Percentiles rank a stretch among this genome's conserved stretches.
These are phyloP conservation scores for Cutaneotrichosporon daszewskae DNA, from an alignment of 1,284 basidiomycete genomes.

Conservation along the genomic window DNA sequence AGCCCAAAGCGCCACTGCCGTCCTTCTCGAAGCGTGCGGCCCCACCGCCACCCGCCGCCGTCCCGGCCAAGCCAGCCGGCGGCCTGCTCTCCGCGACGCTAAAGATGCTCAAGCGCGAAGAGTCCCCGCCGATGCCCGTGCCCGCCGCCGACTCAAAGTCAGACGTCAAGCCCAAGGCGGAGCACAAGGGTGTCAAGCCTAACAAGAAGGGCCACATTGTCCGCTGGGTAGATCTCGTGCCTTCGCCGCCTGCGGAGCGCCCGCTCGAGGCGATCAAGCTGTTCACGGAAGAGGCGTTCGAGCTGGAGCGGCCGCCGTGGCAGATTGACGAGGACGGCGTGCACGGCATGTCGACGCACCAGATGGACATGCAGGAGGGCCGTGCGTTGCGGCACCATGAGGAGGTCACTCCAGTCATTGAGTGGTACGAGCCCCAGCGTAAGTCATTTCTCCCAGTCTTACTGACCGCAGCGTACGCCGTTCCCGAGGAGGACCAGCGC, in stretches of 20 bases:
- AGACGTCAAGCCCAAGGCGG: not conserved
- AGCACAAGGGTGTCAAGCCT: conserved; percentile 15
- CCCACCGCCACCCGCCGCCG: not conserved
- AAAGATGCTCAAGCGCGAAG: conserved; percentile 12
- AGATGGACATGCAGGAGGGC: conserved; percentile 35
- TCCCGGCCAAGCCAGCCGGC: not conserved
- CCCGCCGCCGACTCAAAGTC: not conserved
- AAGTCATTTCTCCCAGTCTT: not conserved
- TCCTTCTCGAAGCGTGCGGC: conserved; percentile 21
- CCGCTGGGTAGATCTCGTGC: conserved; percentile 28
- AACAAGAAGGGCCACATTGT: conserved; percentile 34
- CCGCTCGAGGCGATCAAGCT: conserved; percentile 20
- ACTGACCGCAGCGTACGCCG: conserved; percentile 4
- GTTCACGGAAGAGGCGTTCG: conserved; percentile 30
- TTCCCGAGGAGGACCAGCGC: not conserved
- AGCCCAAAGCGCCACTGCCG: conserved; percentile 13
- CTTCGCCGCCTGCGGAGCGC: conserved; percentile 15
- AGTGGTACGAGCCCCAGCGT: conserved; percentile 32
- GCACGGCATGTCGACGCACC: conserved; percentile 23
- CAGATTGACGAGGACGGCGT: conserved; percentile 17
- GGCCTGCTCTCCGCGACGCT: conserved; percentile 10
- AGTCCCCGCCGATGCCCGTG: not conserved
- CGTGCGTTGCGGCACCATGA: conserved; percentile 23
- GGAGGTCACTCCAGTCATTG: conserved; percentile 23
- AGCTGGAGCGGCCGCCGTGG: conserved; percentile 32